phyloP scores from a whole-genome alignment of 768 basidiomycete species.

The Hericium erinaceus region DNA sequence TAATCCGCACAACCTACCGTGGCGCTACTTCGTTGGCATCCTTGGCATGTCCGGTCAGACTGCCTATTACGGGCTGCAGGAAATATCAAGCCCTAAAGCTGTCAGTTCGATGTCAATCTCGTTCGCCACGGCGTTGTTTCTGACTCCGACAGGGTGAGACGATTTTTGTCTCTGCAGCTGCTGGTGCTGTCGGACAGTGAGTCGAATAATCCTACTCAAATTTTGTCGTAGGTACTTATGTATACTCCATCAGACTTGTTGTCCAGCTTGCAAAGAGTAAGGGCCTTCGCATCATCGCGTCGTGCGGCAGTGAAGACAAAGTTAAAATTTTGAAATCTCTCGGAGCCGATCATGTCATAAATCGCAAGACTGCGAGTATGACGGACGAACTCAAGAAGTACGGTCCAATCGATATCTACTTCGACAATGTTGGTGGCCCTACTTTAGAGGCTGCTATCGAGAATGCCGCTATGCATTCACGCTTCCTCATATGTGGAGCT shows the following conservation, averaged over 20 bases:
- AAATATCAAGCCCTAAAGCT: not conserved
- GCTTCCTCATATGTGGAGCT: not conserved
- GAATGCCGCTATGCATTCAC: not conserved
- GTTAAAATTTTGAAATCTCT: not conserved
- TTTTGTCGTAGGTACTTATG: too few relatives aligned
- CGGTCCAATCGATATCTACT: not conserved
- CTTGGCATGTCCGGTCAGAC: not conserved
- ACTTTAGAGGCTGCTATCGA: not conserved
- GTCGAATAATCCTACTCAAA: not conserved
- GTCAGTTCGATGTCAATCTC: not conserved
- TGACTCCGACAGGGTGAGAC: not conserved
- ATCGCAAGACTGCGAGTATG: not conserved
- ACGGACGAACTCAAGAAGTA: not conserved
- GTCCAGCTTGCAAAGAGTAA: not conserved
- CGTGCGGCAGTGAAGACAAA: not conserved
- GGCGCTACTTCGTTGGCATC: not conserved
- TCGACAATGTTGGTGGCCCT: not conserved
- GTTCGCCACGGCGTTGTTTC: not conserved
- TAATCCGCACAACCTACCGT: not conserved
- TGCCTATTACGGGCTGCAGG: not conserved
- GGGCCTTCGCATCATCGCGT: not conserved
- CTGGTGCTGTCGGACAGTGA: not conserved
- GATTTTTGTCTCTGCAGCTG: not conserved
- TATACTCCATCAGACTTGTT: not conserved
- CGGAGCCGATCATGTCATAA: not conserved